Conservation (phyloP, 768 basidiomycete species). For the Glaciozyma antarctica region DNA sequence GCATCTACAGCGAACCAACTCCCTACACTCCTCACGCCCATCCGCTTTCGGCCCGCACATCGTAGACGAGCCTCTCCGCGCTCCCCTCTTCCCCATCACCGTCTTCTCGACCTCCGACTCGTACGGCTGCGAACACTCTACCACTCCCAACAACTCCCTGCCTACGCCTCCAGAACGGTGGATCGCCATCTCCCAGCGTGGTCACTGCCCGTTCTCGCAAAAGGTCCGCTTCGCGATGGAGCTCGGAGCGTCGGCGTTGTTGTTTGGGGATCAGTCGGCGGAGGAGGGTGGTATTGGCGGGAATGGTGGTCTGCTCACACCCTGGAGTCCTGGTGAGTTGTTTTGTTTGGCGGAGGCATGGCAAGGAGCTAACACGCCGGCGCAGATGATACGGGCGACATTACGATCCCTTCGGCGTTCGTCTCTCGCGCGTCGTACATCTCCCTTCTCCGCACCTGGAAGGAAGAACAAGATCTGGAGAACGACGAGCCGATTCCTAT, state of each 20-base stretch:
- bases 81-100: conserved; percentile 20
- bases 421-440: conserved; percentile 75
- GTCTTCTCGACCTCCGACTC: background rate
- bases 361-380: background rate
- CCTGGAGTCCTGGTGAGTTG: conserved; percentile 76
- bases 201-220: conserved; percentile 78
- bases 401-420: conserved; percentile 74
- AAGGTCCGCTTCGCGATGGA: conserved; percentile 61
- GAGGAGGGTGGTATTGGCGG: conserved; percentile 54
- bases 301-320: conserved; percentile 61
- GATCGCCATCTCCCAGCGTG: conserved; percentile 86
- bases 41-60: conserved; percentile 31
- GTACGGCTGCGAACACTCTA: conserved; percentile 8
- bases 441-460: conserved; percentile 43
- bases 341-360: conserved; percentile 8
- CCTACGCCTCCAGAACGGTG: conserved; percentile 49
- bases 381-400: conserved; percentile 68
- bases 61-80: conserved; percentile 10
- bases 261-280: conserved; percentile 67
- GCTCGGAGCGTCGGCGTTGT: conserved; percentile 73
- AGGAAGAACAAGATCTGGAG: conserved; percentile 43
- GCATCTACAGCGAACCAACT: conserved; percentile 10
- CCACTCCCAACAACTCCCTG: background rate
- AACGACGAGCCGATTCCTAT: conserved; percentile 39
- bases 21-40: conserved; percentile 24